Conservation (phyloP, 1,284 basidiomycete species). For the Sutorius eximius region DNA sequence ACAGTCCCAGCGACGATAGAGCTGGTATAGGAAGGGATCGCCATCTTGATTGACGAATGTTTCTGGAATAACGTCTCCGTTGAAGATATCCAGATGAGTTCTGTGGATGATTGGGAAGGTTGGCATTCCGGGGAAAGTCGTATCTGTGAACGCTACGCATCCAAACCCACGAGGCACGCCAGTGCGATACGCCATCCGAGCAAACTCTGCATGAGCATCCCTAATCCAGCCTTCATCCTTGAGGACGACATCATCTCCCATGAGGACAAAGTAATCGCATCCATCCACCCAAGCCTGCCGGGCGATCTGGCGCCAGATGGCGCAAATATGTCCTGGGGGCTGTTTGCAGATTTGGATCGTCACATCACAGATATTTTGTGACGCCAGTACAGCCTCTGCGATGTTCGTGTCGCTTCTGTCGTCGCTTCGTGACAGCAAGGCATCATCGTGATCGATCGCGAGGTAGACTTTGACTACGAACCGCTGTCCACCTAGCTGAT, state of each 20-base stretch:
- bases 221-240: slow-evolving; percentile 55
- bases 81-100: slow-evolving; percentile 56
- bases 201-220: slow-evolving; percentile 41
- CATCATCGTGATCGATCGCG: slow-evolving; percentile 53
- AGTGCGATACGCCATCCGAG: slow-evolving; percentile 31
- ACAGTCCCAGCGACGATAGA: slow-evolving; percentile 57
- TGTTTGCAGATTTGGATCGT: slow-evolving; percentile 38
- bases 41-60: slow-evolving; percentile 60
- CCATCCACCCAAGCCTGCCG: slow-evolving; percentile 46
- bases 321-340: slow-evolving; percentile 51
- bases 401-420: slow-evolving; percentile 27
- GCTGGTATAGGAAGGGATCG: slow-evolving; percentile 57
- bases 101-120: slow-evolving; percentile 59
- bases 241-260: slow-evolving; percentile 56
- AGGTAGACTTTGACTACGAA: slow-evolving; percentile 49
- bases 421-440: slow-evolving; percentile 35
- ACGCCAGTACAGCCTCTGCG: slow-evolving; percentile 39
- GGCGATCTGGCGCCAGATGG: slow-evolving; percentile 55
- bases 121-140: slow-evolving; percentile 58
- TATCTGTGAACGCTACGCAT: slow-evolving; percentile 58
- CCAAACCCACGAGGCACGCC: slow-evolving; percentile 48
- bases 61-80: slow-evolving; percentile 50
- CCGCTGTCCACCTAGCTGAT: slow-evolving; percentile 31
- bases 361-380: slow-evolving; percentile 40
- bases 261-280: slow-evolving; percentile 53